Evolutionary conservation across 257 asterid genomes (phyloP).

Genomic region (Scutellaria barbata): DNA sequence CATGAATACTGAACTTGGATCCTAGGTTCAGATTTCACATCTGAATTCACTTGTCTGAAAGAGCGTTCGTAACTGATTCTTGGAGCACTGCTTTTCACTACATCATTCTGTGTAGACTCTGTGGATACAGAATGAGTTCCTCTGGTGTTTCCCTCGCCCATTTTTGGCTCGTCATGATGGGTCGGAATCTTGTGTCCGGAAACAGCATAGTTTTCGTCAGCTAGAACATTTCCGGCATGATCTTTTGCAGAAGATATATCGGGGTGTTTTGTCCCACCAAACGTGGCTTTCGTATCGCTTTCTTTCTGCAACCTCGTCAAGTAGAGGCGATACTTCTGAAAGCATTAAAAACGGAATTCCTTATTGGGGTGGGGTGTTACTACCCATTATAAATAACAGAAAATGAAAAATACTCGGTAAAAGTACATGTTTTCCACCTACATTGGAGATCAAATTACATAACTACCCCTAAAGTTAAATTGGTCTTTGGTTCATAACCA

Average conservation of each 20-base stretch:
- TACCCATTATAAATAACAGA: too few relatives aligned
- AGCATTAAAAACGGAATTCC: conserved; percentile 33
- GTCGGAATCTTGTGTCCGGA: conserved; percentile 39
- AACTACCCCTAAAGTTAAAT: too few relatives aligned
- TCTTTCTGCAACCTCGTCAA: conserved; percentile 77
- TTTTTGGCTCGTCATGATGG: conserved; percentile 47
- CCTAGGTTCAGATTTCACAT: conserved; percentile 45
- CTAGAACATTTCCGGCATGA: conserved; percentile 33
- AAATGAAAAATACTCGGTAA: too few relatives aligned
- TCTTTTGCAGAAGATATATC: conserved; percentile 51
- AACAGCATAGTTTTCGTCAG: conserved; percentile 39
- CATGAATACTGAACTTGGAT: conserved; percentile 46
- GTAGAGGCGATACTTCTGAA: conserved; percentile 91
- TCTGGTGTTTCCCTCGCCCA: conserved; percentile 39
- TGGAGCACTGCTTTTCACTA: conserved; percentile 38
- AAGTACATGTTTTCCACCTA: too few relatives aligned
- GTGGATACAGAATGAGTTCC: conserved; percentile 42
- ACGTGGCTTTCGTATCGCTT: conserved; percentile 53
- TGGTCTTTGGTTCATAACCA: too few relatives aligned
- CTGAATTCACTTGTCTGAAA: conserved; percentile 41
- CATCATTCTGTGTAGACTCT: too few relatives aligned
- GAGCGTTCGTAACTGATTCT: conserved; percentile 41
- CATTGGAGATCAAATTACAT: too few relatives aligned
- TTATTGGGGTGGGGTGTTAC: conserved; percentile 1
- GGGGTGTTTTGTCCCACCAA: conserved; percentile 45